Percentiles rank a stretch among this genome's conserved stretches.
These are phyloP conservation scores for Pythium phragmiticola DNA, from an alignment of 352 stramenopile genomes.

Conservation along the genomic window DNA sequence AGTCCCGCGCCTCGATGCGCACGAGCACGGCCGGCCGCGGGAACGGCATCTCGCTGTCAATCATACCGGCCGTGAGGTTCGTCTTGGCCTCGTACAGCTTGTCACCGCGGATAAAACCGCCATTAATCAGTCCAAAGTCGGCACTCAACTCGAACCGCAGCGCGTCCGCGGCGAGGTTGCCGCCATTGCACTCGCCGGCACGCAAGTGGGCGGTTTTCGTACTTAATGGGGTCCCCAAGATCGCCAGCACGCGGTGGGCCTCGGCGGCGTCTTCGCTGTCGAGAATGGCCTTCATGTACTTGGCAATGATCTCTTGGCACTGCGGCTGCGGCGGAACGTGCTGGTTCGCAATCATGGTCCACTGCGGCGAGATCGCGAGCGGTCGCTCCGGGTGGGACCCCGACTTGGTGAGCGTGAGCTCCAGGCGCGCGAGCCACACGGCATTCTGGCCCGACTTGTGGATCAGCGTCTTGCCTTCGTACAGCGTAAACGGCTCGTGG, in stretches of 20 bases:
- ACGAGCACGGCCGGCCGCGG: conserved; percentile 62
- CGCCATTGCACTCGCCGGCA: conserved; percentile 65
- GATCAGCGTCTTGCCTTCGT: conserved; percentile 80
- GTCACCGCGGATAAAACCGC: conserved; percentile 86
- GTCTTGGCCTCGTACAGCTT: conserved; percentile 71
- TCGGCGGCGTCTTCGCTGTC: conserved; percentile 48
- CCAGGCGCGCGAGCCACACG: conserved; percentile 81
- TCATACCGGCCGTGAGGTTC: conserved; percentile 62
- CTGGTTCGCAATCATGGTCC: conserved; percentile 82
- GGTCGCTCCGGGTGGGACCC: conserved; percentile 38
- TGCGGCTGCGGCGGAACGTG: conserved; percentile 46
- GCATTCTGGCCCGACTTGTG: conserved; percentile 90
- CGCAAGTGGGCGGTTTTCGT: conserved; percentile 76
- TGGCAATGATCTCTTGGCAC: conserved; percentile 69
- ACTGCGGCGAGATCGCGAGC: conserved; percentile 57
- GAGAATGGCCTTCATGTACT: conserved; percentile 65
- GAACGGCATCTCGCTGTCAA: conserved; percentile 90
- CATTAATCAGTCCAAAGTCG: conserved; percentile 84
- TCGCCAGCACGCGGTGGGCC: conserved; percentile 52
- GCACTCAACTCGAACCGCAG: conserved; percentile 61
- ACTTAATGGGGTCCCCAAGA: conserved; percentile 47
- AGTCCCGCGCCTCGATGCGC: conserved; percentile 55
- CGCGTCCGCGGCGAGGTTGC: conserved; percentile 82
- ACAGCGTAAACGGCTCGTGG: conserved; percentile 87
- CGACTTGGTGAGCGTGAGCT: conserved; percentile 64